Evolutionary conservation across 2,329 filamentous ascomycete genomes (phyloP).

Genomic region (Fusarium gaditjirri): DNA sequence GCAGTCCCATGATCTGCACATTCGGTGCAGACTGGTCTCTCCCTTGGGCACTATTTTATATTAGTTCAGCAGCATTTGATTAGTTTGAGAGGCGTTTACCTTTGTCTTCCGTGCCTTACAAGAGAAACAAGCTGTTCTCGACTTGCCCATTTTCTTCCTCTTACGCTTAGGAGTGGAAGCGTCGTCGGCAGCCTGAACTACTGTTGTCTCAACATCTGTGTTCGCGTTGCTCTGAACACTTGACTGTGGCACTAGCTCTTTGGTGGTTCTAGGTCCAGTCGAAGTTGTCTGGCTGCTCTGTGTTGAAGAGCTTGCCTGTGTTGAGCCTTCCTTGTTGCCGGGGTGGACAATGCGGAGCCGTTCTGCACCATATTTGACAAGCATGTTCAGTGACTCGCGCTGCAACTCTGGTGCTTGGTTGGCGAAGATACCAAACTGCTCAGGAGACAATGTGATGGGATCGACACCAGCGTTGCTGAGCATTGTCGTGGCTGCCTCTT

Average conservation of each 20-base stretch:
- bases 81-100: conserved; percentile 42
- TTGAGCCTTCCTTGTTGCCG: conserved; percentile 49
- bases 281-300: conserved; percentile 37
- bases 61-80: neutral
- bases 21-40: conserved; percentile 53
- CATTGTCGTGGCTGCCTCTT: conserved; percentile 59
- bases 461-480: conserved; percentile 61
- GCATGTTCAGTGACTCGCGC: conserved; percentile 64
- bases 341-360: conserved; percentile 67
- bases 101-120: conserved; percentile 54
- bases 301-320: conserved; percentile 41
- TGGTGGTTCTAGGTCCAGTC: conserved; percentile 46
- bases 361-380: conserved; percentile 67
- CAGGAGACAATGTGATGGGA: conserved; percentile 61
- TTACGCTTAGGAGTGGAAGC: conserved; percentile 10
- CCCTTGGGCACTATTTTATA: conserved; percentile 52
- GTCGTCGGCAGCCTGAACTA: neutral
- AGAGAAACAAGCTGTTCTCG: conserved; percentile 50
- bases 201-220: conserved; percentile 14
- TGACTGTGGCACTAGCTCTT: conserved; percentile 46
- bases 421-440: conserved; percentile 69
- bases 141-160: conserved; percentile 43
- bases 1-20: conserved; percentile 47
- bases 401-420: conserved; percentile 69
- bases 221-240: conserved; percentile 20